A percentile compares a stretch with the other conserved stretches of the same genome.
These are phyloP conservation scores for Septoria linicola DNA, from an alignment of 2,329 filamentous ascomycete species.

Conservation along the genomic window DNA sequence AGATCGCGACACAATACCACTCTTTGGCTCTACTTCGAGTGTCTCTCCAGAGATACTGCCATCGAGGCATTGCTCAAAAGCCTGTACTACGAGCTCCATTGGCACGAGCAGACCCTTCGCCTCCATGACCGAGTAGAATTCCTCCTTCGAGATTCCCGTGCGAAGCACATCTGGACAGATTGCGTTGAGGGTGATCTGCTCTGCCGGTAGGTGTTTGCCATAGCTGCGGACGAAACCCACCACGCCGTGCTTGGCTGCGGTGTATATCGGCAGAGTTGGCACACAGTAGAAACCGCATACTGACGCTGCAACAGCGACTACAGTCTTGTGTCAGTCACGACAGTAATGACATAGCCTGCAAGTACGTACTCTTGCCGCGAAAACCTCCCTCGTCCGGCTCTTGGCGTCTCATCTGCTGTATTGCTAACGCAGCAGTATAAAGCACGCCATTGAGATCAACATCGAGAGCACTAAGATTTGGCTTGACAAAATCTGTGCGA, in stretches of 20 bases:
- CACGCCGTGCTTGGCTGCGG: constrained; percentile 44
- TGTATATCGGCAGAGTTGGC: constrained; percentile 45
- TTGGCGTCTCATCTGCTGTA: constrained; percentile 48
- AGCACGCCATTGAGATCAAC: constrained; percentile 46
- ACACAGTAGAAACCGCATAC: constrained; percentile 47
- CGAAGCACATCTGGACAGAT: constrained; percentile 44
- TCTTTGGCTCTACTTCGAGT: constrained; percentile 45
- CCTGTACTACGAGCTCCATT: constrained; percentile 43
- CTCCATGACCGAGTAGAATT: constrained; percentile 43
- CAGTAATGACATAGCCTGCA: neutral
- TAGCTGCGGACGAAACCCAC: constrained; percentile 44
- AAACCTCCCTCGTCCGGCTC: constrained; percentile 35
- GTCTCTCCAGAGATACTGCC: constrained; percentile 42
- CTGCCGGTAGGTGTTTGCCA: constrained; percentile 42
- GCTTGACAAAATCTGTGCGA: constrained; percentile 38
- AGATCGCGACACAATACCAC: constrained; percentile 33
- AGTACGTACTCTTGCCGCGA: constrained; percentile 42
- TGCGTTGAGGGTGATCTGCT: constrained; percentile 46
- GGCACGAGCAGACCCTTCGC: constrained; percentile 39
- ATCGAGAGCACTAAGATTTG: constrained; percentile 42
- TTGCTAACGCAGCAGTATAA: constrained; percentile 43
- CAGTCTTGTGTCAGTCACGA: neutral
- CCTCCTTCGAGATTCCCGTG: constrained; percentile 40
- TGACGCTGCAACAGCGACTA: constrained; percentile 39
- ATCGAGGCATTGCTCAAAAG: constrained; percentile 42